Base-by-base conservation (phyloP, 2,329 filamentous ascomycete species). In the Fusarium sp. region DNA sequence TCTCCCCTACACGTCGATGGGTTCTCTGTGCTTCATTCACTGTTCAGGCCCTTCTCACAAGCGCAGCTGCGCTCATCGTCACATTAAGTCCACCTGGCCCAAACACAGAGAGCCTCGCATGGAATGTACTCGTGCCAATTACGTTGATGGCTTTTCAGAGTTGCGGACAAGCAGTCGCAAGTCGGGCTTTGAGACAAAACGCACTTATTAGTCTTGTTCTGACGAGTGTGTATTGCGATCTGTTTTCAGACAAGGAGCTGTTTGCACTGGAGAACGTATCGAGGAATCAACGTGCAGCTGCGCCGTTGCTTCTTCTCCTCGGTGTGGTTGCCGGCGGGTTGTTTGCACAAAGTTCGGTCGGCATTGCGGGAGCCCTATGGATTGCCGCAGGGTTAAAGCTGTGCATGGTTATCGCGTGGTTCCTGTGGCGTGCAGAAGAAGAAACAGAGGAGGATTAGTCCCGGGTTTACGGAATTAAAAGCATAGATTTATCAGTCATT, bases 171-270 rank as follows among this genome's bases (percentile, higher is more conserved):
- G 92, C 92, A 2, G 89, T 94, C n/a, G 87, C 88, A 0, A 93
- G 90, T 75, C 83, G 92, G 5, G 89, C 91, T 1, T 79, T 95
- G 64, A 86, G 89, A 70, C 91, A 90, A 71, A 89, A 88, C 59
- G 88, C 89, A 2, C 80, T 95, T 24, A 94, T 92, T 1, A 93
- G 91, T 65, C 91, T 94, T 10, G 92, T 94, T 9, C 80, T 96
- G 69, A 95, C 93, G 3, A 93, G 91, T 75, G 89, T 92, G 62
- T 95, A 94, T 80, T 94, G 92, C 75, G 93, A 95, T 76, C 76
- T 95, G 21, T 93, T 93, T 71, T 91, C 89, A 2, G 91, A 93
- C 60, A 78, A 80, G 48, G 77, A 84, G 31, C 72, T 88, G 10
- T 84, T 88, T 33, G 57, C 76, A 2, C 37, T 75, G 8, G 68